These are phyloP conservation scores for Phytophthora foliorum DNA, from an alignment of 352 stramenopile genomes.

Conservation along the genomic window DNA sequence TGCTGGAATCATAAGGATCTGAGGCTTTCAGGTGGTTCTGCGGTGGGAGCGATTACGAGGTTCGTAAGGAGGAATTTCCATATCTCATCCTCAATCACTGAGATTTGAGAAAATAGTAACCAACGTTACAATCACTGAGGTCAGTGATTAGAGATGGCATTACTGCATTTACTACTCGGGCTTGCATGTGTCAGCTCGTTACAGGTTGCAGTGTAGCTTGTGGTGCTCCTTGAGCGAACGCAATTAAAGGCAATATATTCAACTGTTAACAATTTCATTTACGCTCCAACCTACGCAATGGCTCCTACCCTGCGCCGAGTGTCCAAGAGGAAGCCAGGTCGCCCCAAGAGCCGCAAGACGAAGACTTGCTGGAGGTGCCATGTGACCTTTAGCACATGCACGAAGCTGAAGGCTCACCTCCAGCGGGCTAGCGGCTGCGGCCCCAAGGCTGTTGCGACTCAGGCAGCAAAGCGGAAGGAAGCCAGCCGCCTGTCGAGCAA, in stretches of 20 bases:
- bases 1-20: conserved; percentile 29
- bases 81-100: conserved; percentile 9
- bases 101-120: conserved; percentile 8
- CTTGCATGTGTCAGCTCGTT: conserved; percentile 1
- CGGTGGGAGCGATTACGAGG: not conserved
- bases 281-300: not conserved
- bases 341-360: not conserved
- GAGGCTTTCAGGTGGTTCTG: conserved; percentile 25
- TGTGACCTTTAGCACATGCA: not conserved
- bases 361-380: conserved; percentile 8
- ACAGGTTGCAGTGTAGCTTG: too few relatives aligned
- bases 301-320: not conserved
- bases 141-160: not conserved
- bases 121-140: conserved; percentile 9
- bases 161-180: not conserved
- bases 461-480: not conserved
- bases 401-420: not conserved
- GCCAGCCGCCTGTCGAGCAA: conserved; percentile 10
- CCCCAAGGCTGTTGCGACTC: not conserved
- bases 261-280: not conserved
- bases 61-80: conserved; percentile 11
- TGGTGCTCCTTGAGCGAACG: not conserved
- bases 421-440: not conserved
- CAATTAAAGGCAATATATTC: not conserved
- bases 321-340: not conserved